A percentile compares a stretch with the other conserved stretches of the same genome.
Evolutionary conservation across 1,284 basidiomycete species (phyloP).

Genomic region (Ustilago sp.): DNA sequence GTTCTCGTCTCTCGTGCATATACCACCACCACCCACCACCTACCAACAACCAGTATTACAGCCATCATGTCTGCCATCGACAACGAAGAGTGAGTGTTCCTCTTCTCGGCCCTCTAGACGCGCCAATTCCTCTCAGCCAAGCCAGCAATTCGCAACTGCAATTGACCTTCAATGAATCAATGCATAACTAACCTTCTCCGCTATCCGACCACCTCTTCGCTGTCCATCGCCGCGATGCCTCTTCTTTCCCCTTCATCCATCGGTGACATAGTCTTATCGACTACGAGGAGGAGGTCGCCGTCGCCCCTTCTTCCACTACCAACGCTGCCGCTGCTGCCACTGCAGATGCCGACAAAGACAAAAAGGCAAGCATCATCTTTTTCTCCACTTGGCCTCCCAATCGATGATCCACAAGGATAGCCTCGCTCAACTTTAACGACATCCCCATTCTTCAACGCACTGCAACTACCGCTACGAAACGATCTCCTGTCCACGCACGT

Average conservation of each 20-base stretch:
- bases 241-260: neutral
- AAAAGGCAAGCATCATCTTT: constrained; percentile 63
- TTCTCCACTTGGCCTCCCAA: constrained; percentile 3
- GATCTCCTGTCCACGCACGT: neutral
- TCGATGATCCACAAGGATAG: neutral
- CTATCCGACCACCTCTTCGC: constrained; percentile 1
- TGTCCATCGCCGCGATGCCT: neutral
- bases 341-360: constrained; percentile 64
- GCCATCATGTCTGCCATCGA: constrained; percentile 63
- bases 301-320: constrained; percentile 58
- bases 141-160: neutral
- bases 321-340: constrained; percentile 55
- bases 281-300: constrained; percentile 69
- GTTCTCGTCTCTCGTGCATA: constrained; percentile 6
- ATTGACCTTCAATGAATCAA: constrained; percentile 3
- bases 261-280: constrained; percentile 66
- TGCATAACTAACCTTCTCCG: constrained; percentile 15
- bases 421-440: constrained; percentile 6
- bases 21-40: constrained; percentile 1
- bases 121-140: neutral
- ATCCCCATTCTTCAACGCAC: neutral
- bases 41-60: neutral
- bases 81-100: constrained; percentile 68
- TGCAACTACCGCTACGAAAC: neutral
- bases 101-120: constrained; percentile 5